These are phyloP conservation scores for Macrolepiota albuminosa DNA, from an alignment of 768 basidiomycete genomes.

Conservation along the genomic window DNA sequence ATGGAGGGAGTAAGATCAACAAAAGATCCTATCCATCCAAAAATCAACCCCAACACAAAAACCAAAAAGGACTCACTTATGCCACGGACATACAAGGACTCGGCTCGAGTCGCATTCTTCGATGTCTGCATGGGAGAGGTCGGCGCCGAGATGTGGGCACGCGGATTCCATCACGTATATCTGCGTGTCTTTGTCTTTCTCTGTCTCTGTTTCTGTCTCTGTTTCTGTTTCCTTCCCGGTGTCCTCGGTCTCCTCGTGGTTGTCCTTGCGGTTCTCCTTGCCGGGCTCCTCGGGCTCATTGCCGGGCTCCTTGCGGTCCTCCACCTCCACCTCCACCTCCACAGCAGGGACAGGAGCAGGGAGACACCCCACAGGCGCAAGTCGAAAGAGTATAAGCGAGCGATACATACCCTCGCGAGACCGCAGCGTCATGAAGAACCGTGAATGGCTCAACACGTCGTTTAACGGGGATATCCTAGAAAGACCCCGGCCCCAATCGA, in stretches of 20 bases:
- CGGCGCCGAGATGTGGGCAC: conserved; percentile 79
- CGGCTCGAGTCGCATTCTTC: conserved; percentile 57
- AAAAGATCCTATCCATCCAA: too few relatives aligned
- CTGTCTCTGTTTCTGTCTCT: too few relatives aligned
- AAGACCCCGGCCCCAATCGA: too few relatives aligned
- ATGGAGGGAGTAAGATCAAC: too few relatives aligned
- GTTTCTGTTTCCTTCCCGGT: too few relatives aligned
- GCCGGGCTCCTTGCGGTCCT: too few relatives aligned
- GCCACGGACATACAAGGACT: conserved; percentile 75
- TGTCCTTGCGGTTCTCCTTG: neutral
- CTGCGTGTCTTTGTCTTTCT: conserved; percentile 22
- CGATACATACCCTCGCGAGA: conserved; percentile 55
- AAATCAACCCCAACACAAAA: too few relatives aligned
- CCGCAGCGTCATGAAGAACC: conserved; percentile 40
- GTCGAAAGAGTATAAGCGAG: conserved; percentile 60
- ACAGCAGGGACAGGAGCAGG: too few relatives aligned
- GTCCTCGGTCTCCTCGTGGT: too few relatives aligned
- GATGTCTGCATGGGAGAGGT: conserved; percentile 78
- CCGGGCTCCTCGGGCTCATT: conserved; percentile 8
- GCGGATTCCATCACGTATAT: conserved; percentile 78
- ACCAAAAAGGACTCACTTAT: conserved; percentile 37
- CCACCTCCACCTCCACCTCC: too few relatives aligned
- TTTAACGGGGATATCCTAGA: too few relatives aligned
- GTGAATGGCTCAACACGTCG: too few relatives aligned
- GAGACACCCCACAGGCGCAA: conserved; percentile 29